These are phyloP conservation scores for Cardamine chenopodiifolia DNA, from an alignment of 345 rosid species.

Conservation along the genomic window DNA sequence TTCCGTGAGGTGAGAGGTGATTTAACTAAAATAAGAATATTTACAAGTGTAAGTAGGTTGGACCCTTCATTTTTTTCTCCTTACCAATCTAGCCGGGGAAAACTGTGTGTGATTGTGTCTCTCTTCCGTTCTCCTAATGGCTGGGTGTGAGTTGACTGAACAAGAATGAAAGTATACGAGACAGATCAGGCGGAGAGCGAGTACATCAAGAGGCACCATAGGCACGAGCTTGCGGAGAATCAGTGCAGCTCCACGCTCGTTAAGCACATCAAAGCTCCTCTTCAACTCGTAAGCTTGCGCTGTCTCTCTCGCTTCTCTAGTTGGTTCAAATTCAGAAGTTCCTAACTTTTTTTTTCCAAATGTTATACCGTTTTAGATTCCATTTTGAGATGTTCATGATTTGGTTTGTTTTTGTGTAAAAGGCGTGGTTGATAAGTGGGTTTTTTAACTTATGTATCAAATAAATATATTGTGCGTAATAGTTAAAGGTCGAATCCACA, in stretches of 20 bases:
- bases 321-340: too few species aligned
- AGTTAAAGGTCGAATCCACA: too few species aligned
- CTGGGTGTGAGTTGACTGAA: too few species aligned
- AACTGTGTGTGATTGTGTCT: neutral
- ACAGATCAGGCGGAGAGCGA: constrained; percentile 49
- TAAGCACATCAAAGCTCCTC: constrained; percentile 87
- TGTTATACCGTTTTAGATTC: neutral
- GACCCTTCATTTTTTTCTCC: neutral
- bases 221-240: constrained; percentile 54
- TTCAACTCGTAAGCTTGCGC: constrained; percentile 61
- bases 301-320: neutral
- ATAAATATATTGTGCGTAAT: too few species aligned
- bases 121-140: too few species aligned
- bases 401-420: neutral
- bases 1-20: neutral
- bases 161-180: neutral
- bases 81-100: neutral
- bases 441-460: too few species aligned
- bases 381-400: neutral
- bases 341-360: too few species aligned
- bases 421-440: too few species aligned
- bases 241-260: constrained; percentile 76
- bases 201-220: constrained; percentile 59
- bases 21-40: neutral
- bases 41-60: neutral